Evolutionary conservation across 768 basidiomycete genomes (phyloP).

Genomic region (Tulasnella sp.): DNA sequence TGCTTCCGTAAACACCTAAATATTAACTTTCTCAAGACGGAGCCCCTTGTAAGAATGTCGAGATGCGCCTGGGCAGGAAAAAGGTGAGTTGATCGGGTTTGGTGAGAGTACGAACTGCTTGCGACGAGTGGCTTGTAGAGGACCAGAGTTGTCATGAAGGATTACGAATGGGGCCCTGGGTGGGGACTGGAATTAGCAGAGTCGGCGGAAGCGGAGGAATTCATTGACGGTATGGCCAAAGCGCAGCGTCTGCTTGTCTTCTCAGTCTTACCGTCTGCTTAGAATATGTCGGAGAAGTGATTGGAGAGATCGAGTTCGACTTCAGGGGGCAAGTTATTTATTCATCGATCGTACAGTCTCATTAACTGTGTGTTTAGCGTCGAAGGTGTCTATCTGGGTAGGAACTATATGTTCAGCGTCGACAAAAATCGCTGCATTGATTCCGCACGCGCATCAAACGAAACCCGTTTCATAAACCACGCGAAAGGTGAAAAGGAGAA

Average conservation of each 20-base stretch:
- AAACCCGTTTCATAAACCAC: constrained; percentile 73
- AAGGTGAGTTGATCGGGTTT: background rate
- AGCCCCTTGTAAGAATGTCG: constrained; percentile 13
- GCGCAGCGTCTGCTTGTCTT: no score
- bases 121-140: constrained; percentile 41
- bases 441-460: constrained; percentile 59
- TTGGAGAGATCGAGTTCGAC: constrained; percentile 44
- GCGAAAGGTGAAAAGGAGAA: constrained; percentile 38
- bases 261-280: background rate
- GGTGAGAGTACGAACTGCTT: background rate
- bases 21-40: background rate
- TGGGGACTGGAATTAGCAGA: constrained; percentile 60
- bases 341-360: background rate
- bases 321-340: background rate
- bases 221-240: constrained; percentile 52
- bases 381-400: constrained; percentile 47
- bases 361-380: background rate
- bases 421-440: constrained; percentile 57
- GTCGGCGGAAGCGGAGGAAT: constrained; percentile 49
- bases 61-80: background rate
- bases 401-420: constrained; percentile 67
- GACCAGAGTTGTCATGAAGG: constrained; percentile 49
- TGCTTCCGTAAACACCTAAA: background rate
- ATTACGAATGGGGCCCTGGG: constrained; percentile 49
- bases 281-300: constrained; percentile 73